phyloP scores from a whole-genome alignment of 176 grass and related monocot species.

The bread wheat (Triticum aestivum) region IWGSC_CS_RefSeq_v2.1 NC_057813.1:722243357-722243856 shows the following conservation, averaged over 20 bases:
- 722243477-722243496: background rate
- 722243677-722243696: too few species aligned
- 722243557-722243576: constrained; percentile 9
- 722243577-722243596: background rate
- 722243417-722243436: background rate
- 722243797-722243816: too few species aligned
- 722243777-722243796: too few species aligned
- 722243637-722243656: too few species aligned
- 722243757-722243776: too few species aligned
- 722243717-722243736: too few species aligned
- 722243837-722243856: background rate
- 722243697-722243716: too few species aligned
- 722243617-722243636: too few species aligned
- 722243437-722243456: background rate
- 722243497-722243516: background rate
- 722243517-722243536: background rate
- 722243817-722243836: background rate
- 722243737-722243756: too few species aligned
- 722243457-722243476: background rate
- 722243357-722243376: background rate
- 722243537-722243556: background rate
- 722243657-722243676: too few species aligned
- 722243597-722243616: too few species aligned
- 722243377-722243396: background rate
- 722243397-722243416: background rate